Evolutionary conservation across 2,329 filamentous ascomycete species (phyloP).

Genomic region (Ceratocystis cubensis): DNA sequence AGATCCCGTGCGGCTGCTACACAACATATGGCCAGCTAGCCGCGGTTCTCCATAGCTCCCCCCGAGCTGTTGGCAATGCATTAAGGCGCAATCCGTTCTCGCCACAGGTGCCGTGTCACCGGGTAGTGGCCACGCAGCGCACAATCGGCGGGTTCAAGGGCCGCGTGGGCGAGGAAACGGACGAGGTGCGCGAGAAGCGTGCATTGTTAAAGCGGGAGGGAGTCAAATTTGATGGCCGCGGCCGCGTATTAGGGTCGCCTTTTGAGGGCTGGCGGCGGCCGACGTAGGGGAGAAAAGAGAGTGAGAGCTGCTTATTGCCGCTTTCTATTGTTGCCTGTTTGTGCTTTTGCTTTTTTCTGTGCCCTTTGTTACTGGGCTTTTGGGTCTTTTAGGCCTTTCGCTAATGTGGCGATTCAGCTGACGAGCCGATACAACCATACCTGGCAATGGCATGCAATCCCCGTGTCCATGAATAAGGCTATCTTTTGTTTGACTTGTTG

Average conservation of each 20-base stretch:
- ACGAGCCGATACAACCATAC: background rate
- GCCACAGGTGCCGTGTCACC: conserved; percentile 68
- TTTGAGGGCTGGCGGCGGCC: conserved; percentile 30
- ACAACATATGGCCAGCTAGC: conserved; percentile 69
- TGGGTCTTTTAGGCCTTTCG: background rate
- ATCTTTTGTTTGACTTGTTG: background rate
- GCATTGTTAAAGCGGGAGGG: conserved; percentile 49
- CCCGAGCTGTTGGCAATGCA: conserved; percentile 65
- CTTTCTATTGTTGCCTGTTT: background rate
- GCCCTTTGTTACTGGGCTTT: background rate
- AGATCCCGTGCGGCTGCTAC: conserved; percentile 62
- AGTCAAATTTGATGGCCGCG: conserved; percentile 48
- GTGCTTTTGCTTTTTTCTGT: background rate
- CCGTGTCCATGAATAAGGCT: background rate
- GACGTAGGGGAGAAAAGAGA: background rate
- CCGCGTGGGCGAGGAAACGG: conserved; percentile 46
- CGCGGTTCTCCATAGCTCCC: conserved; percentile 53
- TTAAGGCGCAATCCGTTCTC: conserved; percentile 71
- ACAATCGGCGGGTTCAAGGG: conserved; percentile 57
- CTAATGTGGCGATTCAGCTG: background rate
- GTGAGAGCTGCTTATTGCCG: background rate
- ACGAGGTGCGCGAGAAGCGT: conserved; percentile 51
- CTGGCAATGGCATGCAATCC: background rate
- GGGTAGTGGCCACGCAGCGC: conserved; percentile 52
- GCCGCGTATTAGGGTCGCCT: conserved; percentile 47